Base-by-base conservation (phyloP, 768 basidiomycete species). In the Mycena metata region DNA sequence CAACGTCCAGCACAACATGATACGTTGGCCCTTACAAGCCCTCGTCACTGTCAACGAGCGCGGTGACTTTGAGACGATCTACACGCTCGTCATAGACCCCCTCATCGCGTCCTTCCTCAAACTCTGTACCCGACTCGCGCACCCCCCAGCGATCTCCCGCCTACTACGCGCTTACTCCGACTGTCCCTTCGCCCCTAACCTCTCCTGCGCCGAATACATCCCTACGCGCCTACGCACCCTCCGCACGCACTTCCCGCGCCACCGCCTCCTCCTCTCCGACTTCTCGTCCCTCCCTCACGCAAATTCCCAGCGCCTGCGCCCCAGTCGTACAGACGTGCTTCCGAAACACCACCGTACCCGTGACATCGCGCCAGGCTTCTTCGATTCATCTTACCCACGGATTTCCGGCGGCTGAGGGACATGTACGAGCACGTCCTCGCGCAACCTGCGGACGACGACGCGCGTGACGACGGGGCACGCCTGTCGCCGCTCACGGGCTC, bases 341-440 rank as follows among this genome's bases (percentile, higher is more conserved):
- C 76, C 89, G 88, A 50, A 92, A 92, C 67, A 86, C 87, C 52
- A 96, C 94, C 75, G 91, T 99, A 2, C 93, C 98, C 5, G 96
- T 95, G 74, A 85, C 90, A 97, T 99, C 66, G 91, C 90, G 73
- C 97, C 93, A 75, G 98, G 98, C 10, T 96, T 91, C 82, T 99
- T 99, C 79, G 98, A 99, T 78, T 99, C 68, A 94, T 99, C 83
- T 99, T 99, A 83, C 98, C 98, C 11, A 99, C 97, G 15, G 83
- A 94, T 76, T 98, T 98, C 71, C 88, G 87, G 59, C 86, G 85
- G 23, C 84, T 99, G 60, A 84, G 93, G 54, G 95, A 97, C 76
- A 94, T 96, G 89, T 98, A 98, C 79, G 93, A 96, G 75, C 84
- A 89, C 71, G 86, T 91, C 62, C 88, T 99, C 66, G 86, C 90